Evolutionary conservation across 2,329 filamentous ascomycete species (phyloP).

Genomic region (Monilinia fructicola): DNA sequence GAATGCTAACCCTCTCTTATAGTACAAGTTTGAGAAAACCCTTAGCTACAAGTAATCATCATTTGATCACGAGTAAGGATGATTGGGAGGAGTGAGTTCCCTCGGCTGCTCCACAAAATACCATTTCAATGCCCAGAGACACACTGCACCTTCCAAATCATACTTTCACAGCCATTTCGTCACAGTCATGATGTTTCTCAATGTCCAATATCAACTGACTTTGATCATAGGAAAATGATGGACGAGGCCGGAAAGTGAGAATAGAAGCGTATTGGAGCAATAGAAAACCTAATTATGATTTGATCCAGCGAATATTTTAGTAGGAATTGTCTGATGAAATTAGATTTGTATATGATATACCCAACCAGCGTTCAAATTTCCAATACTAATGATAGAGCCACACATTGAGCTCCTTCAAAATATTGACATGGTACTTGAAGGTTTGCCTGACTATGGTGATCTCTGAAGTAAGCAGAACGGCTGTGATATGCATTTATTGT

Average conservation of each 20-base stretch:
- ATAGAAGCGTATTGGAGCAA: not conserved
- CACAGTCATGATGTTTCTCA: not conserved
- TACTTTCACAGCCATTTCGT: not conserved
- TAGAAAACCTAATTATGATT: not conserved
- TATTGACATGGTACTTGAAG: no score
- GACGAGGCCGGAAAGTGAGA: not conserved
- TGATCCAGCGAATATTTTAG: not conserved
- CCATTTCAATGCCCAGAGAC: not conserved
- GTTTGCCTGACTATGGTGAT: not conserved
- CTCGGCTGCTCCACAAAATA: not conserved
- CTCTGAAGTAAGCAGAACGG: not conserved
- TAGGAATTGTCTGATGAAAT: not conserved
- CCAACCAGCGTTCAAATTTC: not conserved
- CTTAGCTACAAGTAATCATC: not conserved
- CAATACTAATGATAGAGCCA: not conserved
- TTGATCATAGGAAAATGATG: not conserved
- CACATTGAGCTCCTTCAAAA: not conserved
- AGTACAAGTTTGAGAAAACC: constrained; percentile 1
- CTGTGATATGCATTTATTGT: not conserved
- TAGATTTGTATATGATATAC: constrained; percentile 1
- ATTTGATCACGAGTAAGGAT: not conserved
- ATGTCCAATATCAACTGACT: not conserved
- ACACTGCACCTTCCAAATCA: not conserved
- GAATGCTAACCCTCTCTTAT: not conserved
- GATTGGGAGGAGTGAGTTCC: not conserved